Conservation (phyloP, 2,329 filamentous ascomycete genomes). For the Scolecobasidium constrictum region DNA sequence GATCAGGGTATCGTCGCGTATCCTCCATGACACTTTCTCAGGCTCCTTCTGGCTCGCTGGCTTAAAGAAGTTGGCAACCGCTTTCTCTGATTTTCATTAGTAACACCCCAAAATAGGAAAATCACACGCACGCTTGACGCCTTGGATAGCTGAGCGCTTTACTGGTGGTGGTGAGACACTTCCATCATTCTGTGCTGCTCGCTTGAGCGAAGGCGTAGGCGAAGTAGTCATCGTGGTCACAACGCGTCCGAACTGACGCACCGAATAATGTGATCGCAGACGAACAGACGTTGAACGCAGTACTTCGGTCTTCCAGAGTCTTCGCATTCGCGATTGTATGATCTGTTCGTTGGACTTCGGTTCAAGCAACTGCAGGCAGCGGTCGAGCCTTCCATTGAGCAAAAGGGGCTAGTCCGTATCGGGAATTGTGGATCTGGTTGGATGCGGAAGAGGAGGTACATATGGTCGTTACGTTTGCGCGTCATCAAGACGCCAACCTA, state of each 20-base stretch:
- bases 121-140: neutral
- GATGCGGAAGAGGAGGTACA: too few relatives aligned
- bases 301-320: too few relatives aligned
- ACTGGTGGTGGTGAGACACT: conserved; percentile 5
- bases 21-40: conserved; percentile 59
- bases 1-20: conserved; percentile 59
- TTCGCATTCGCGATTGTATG: too few relatives aligned
- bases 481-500: too few relatives aligned
- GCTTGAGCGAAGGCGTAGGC: conserved; percentile 1
- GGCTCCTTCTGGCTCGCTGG: conserved; percentile 76
- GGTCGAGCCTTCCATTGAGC: too few relatives aligned
- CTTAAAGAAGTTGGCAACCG: conserved; percentile 79
- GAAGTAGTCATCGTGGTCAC: neutral
- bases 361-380: too few relatives aligned
- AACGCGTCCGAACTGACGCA: neutral
- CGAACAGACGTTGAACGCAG: too few relatives aligned
- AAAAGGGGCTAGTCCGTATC: too few relatives aligned
- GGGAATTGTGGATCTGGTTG: too few relatives aligned
- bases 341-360: too few relatives aligned
- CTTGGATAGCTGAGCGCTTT: conserved; percentile 8
- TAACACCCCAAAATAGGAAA: neutral
- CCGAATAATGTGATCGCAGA: too few relatives aligned
- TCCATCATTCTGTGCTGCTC: conserved; percentile 1
- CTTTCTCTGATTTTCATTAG: conserved; percentile 39
- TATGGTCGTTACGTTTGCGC: too few relatives aligned